Conservation (phyloP, 2,329 filamentous ascomycete genomes). For the Phyllosticta citriasiana region DNA sequence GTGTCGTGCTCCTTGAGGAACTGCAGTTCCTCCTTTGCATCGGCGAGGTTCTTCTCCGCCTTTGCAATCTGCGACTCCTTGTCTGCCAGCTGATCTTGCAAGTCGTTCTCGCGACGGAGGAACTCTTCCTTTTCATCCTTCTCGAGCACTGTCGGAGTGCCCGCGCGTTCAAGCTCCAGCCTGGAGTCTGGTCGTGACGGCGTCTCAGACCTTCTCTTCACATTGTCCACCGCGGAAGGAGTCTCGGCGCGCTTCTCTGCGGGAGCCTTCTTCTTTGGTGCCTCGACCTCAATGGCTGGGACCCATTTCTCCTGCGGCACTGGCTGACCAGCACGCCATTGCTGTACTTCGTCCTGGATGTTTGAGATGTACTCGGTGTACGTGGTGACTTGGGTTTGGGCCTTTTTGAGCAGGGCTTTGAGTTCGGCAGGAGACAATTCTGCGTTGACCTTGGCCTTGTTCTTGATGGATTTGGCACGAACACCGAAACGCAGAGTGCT, state of each 20-base stretch:
- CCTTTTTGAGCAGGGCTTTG: conserved; percentile 86
- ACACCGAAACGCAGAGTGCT: conserved; percentile 91
- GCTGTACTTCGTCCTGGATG: conserved; percentile 72
- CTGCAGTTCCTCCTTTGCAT: conserved; percentile 75
- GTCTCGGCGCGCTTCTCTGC: conserved; percentile 49
- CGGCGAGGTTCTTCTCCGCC: conserved; percentile 69
- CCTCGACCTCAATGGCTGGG: conserved; percentile 50
- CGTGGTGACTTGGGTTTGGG: conserved; percentile 76
- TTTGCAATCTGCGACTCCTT: conserved; percentile 73
- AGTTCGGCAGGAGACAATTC: conserved; percentile 93
- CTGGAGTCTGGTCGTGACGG: conserved; percentile 52
- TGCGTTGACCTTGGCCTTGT: conserved; percentile 99
- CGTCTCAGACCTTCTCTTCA: conserved; percentile 38
- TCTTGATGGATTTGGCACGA: conserved; percentile 97
- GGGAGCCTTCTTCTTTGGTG: conserved; percentile 38
- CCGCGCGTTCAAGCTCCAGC: conserved; percentile 65
- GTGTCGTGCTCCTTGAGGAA: conserved; percentile 78
- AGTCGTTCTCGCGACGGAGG: conserved; percentile 84
- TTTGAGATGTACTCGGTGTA: conserved; percentile 80
- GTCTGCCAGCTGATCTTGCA: conserved; percentile 93
- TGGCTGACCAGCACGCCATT: conserved; percentile 79
- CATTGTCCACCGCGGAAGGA: conserved; percentile 37
- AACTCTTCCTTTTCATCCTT: conserved; percentile 98
- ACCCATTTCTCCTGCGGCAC: conserved; percentile 90
- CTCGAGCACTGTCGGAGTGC: conserved; percentile 81